Conservation (phyloP, 371 early-diverging fungal species). For the Fennellomyces sp. region DNA sequence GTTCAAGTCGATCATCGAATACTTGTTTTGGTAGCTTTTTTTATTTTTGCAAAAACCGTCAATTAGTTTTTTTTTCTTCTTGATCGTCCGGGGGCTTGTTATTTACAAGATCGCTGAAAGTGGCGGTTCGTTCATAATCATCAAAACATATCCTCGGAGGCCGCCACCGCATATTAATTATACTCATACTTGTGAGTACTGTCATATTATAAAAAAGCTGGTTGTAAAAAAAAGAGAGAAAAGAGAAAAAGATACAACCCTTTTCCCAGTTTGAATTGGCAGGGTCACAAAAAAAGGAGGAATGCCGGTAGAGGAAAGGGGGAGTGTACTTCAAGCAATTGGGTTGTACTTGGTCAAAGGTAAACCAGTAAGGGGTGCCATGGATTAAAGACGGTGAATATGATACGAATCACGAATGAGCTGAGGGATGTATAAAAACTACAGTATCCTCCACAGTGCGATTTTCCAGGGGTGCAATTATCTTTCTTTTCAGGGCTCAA, state of each 20-base stretch:
- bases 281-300: not conserved
- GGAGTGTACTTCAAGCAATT: too few species aligned
- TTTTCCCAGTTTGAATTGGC: not conserved
- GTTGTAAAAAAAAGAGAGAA: not conserved
- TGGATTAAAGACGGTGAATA: too few species aligned
- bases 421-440: too few species aligned
- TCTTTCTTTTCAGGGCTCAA: too few species aligned
- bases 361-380: too few species aligned
- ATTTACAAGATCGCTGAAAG: slow-evolving; percentile 28
- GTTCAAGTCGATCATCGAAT: slow-evolving; percentile 25
- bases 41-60: not conserved
- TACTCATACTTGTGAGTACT: slow-evolving; percentile 24
- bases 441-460: too few species aligned
- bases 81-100: not conserved
- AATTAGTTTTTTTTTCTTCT: not conserved
- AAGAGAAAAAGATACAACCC: not conserved
- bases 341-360: too few species aligned
- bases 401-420: too few species aligned
- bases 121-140: slow-evolving; percentile 20
- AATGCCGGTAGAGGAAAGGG: not conserved
- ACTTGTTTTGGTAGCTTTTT: slow-evolving; percentile 27
- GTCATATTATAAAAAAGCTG: not conserved
- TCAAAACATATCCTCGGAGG: slow-evolving; percentile 28
- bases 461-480: too few species aligned
- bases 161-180: slow-evolving; percentile 37